Conservation (phyloP, 2,329 filamentous ascomycete genomes). For the Gaeumannomyces tritici region DNA sequence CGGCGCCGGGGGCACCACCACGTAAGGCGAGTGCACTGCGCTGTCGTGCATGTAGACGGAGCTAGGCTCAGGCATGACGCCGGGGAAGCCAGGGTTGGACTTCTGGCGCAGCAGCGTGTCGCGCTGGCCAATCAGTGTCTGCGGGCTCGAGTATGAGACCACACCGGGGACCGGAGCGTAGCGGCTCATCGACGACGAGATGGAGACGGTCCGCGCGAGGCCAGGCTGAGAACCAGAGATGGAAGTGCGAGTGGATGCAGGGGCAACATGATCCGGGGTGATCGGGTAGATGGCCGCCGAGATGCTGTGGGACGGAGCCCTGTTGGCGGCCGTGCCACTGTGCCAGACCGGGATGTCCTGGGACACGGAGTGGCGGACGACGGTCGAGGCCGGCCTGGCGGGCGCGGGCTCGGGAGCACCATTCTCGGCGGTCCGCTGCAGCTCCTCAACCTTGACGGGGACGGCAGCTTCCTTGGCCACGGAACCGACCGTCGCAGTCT, state of each 20-base stretch:
- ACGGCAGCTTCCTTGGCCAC: constrained; percentile 27
- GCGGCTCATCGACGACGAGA: constrained; percentile 11
- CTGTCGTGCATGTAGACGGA: not conserved
- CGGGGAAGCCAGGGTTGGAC: constrained; percentile 17
- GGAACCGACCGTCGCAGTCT: not conserved
- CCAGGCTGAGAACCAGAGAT: constrained; percentile 5
- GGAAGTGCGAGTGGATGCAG: not conserved
- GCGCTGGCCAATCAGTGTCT: constrained; percentile 46
- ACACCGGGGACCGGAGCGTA: constrained; percentile 28
- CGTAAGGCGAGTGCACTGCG: not conserved
- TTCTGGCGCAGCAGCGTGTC: constrained; percentile 45
- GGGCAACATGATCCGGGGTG: constrained; percentile 15
- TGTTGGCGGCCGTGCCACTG: not conserved
- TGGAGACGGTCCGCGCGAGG: constrained; percentile 11
- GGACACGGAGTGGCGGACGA: not conserved
- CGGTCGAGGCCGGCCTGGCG: not conserved
- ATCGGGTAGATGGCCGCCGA: not conserved
- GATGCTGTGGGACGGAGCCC: not conserved
- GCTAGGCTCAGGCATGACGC: constrained; percentile 8
- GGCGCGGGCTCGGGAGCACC: constrained; percentile 31
- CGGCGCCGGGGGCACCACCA: constrained; percentile 1
- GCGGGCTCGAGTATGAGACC: constrained; percentile 39
- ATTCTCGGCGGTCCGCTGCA: constrained; percentile 53
- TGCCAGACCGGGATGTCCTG: not conserved
- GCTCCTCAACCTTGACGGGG: constrained; percentile 53